Conservation (phyloP, 192 early-diverging fungal species). For the Coemansia sp. region DNA sequence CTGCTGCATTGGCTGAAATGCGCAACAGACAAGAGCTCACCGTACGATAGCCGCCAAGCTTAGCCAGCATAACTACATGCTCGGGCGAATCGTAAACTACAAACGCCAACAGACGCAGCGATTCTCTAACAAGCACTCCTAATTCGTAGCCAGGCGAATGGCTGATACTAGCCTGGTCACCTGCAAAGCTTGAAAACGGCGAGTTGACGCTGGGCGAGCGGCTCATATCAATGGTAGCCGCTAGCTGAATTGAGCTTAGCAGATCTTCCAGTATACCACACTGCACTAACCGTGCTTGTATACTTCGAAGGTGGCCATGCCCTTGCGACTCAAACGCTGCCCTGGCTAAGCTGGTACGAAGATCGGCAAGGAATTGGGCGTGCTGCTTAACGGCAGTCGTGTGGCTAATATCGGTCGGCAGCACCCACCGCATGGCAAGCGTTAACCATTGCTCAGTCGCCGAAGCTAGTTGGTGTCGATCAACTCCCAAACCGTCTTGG, state of each 20-base stretch:
- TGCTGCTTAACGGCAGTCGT: constrained; percentile 9
- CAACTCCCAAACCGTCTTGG: neutral
- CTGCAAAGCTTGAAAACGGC: constrained; percentile 15
- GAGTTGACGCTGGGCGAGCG: neutral
- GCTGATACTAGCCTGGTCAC: neutral
- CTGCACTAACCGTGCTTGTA: constrained; percentile 12
- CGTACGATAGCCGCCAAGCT: constrained; percentile 20
- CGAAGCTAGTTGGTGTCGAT: neutral
- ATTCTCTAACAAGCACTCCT: constrained; percentile 27
- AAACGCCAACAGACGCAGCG: constrained; percentile 28
- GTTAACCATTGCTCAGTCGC: constrained; percentile 18
- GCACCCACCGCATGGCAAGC: constrained; percentile 18
- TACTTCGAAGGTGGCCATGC: neutral
- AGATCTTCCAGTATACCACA: constrained; percentile 17
- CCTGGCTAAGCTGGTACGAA: constrained; percentile 17
- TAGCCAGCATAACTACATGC: constrained; percentile 6
- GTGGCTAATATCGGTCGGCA: constrained; percentile 16
- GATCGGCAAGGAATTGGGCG: constrained; percentile 10
- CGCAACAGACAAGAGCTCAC: constrained; percentile 10
- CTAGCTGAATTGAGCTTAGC: constrained; percentile 26
- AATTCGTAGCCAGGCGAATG: constrained; percentile 5
- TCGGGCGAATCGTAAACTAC: constrained; percentile 24
- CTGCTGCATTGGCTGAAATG: neutral
- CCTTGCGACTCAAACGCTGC: constrained; percentile 11
- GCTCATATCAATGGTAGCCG: constrained; percentile 16